A percentile compares a stretch with the other conserved stretches of the same genome.
These are phyloP conservation scores for Salix purpurea DNA, from an alignment of 345 rosid species.

Conservation along the genomic window DNA sequence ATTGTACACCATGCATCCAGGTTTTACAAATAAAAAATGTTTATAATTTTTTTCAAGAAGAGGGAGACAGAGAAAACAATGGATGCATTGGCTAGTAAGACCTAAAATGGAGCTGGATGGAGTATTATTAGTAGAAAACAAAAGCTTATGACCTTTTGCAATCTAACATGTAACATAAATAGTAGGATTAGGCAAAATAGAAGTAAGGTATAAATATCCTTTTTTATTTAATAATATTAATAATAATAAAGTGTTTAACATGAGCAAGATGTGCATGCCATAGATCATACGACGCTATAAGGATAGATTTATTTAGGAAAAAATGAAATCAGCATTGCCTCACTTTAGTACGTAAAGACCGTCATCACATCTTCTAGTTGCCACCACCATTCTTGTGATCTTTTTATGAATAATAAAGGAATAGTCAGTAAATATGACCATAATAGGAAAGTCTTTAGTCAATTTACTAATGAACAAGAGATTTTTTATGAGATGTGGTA, in stretches of 20 bases:
- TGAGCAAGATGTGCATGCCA: neutral
- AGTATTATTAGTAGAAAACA: neutral
- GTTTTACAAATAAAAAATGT: no score
- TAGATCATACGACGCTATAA: neutral
- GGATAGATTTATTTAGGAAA: neutral
- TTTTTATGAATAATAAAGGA: neutral
- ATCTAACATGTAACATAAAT: neutral
- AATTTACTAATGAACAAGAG: constrained; percentile 12
- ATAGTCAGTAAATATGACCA: neutral
- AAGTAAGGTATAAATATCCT: neutral
- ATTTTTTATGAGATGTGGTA: constrained; percentile 1
- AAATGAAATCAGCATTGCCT: neutral
- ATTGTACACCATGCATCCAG: no score
- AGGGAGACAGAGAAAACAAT: no score
- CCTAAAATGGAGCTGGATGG: neutral
- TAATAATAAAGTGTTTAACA: neutral
- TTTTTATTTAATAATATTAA: neutral
- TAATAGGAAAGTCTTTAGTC: neutral
- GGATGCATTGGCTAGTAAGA: no score
- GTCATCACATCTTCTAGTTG: neutral
- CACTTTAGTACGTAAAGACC: neutral
- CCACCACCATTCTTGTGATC: neutral
- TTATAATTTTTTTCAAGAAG: no score
- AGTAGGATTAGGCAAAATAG: neutral
- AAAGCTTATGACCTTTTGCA: neutral